Evolutionary conservation across 257 asterid genomes (phyloP).

Genomic region (Gardenia jasminoides): DNA sequence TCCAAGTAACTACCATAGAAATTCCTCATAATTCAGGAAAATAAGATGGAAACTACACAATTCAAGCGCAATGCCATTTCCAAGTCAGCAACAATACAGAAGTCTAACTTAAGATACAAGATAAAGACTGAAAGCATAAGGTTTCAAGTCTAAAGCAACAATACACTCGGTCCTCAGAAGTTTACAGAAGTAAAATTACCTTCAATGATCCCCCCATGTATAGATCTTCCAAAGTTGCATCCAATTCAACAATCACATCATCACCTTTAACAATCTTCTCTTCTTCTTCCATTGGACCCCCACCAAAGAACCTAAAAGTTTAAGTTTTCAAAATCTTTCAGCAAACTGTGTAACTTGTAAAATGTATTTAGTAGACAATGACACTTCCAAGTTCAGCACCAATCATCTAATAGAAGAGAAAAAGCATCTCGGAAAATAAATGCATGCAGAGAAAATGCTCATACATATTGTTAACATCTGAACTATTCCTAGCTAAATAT

Average conservation of each 20-base stretch:
- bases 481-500: not conserved
- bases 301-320: conserved; percentile 73
- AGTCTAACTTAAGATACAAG: not conserved
- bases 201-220: conserved; percentile 92
- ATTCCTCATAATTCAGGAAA: not conserved
- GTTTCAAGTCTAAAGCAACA: not conserved
- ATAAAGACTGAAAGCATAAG: not conserved
- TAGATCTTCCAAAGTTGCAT: conserved; percentile 90
- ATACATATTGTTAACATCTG: too few species aligned
- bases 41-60: not conserved
- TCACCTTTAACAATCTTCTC: conserved; percentile 89
- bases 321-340: conserved; percentile 19
- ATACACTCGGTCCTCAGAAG: not conserved
- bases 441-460: not conserved
- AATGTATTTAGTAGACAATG: not conserved
- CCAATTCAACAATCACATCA: conserved; percentile 88
- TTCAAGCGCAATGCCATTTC: not conserved
- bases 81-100: not conserved
- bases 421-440: not conserved
- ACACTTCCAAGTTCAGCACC: not conserved
- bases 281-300: conserved; percentile 91
- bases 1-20: not conserved
- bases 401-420: not conserved
- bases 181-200: conserved; percentile 37
- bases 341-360: not conserved